Evolutionary conservation across 176 grass and related monocot species (phyloP).

Genomic region (Lolium multiflorum): DNA sequence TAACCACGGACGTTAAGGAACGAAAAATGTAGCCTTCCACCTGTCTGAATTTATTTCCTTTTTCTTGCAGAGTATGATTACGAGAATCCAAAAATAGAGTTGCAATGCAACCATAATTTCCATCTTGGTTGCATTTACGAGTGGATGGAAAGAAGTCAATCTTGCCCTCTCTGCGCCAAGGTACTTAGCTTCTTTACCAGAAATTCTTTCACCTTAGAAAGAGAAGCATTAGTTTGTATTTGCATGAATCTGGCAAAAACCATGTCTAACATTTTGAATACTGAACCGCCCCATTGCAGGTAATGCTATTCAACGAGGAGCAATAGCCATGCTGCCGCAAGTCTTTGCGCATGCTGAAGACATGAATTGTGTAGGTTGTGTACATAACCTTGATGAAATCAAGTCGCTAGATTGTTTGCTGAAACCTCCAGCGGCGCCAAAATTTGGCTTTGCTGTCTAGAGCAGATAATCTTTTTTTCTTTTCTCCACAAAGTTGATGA

Average conservation of each 20-base stretch:
- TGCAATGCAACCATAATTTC: constrained; percentile 82
- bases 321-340: constrained; percentile 36
- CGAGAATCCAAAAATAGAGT: constrained; percentile 62
- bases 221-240: neutral
- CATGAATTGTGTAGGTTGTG: constrained; percentile 37
- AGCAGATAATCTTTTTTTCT: neutral
- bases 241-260: neutral
- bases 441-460: constrained; percentile 33
- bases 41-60: neutral
- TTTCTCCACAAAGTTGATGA: constrained; percentile 6
- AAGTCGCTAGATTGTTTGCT: constrained; percentile 38
- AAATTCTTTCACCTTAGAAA: constrained; percentile 38
- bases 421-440: neutral
- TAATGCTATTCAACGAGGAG: constrained; percentile 68
- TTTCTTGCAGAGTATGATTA: constrained; percentile 57
- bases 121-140: constrained; percentile 85
- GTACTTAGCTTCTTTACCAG: constrained; percentile 44
- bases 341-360: neutral
- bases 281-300: constrained; percentile 20
- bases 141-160: constrained; percentile 90
- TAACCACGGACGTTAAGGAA: neutral
- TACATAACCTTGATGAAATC: constrained; percentile 44
- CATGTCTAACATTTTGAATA: neutral
- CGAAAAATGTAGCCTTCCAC: neutral
- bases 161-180: constrained; percentile 70